These are phyloP conservation scores for Dryadomyces sulphureus DNA, from an alignment of 2,329 filamentous ascomycete species.

Conservation along the genomic window DNA sequence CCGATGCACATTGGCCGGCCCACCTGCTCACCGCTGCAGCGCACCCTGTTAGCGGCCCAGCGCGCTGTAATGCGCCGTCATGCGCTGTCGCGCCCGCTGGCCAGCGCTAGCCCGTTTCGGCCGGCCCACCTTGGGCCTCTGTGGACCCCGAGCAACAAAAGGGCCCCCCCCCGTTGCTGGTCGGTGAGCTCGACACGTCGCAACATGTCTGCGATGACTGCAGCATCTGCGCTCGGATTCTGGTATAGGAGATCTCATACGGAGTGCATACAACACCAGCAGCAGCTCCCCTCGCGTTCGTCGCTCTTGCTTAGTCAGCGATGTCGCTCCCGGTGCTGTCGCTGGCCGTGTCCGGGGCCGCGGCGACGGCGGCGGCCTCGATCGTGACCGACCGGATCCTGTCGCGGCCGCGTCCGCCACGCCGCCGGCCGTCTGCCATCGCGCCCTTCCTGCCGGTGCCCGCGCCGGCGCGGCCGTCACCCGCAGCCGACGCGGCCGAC, in stretches of 20 bases:
- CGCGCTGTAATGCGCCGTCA: too few relatives aligned
- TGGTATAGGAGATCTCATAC: too few relatives aligned
- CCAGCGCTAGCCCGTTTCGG: too few relatives aligned
- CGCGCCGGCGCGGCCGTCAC: too few relatives aligned
- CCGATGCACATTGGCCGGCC: background rate
- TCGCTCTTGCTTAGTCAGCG: background rate
- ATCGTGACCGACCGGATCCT: constrained; percentile 68
- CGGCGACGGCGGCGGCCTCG: constrained; percentile 67
- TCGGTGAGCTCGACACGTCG: too few relatives aligned
- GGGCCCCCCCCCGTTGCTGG: too few relatives aligned
- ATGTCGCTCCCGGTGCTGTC: constrained; percentile 55
- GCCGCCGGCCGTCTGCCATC: background rate
- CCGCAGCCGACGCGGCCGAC: constrained; percentile 35
- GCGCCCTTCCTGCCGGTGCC: background rate
- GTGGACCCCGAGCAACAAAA: background rate
- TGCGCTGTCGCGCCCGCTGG: too few relatives aligned
- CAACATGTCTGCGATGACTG: too few relatives aligned
- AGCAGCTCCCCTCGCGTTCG: too few relatives aligned
- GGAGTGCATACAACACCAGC: too few relatives aligned
- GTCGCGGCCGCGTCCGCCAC: constrained; percentile 4
- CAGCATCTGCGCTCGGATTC: too few relatives aligned
- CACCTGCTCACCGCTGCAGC: background rate
- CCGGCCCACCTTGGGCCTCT: background rate
- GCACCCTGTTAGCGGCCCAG: too few relatives aligned
- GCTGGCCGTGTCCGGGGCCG: constrained; percentile 67